Base-by-base conservation (phyloP, 176 grass and related monocot species). In the barley (Hordeum vulgare) region DNA sequence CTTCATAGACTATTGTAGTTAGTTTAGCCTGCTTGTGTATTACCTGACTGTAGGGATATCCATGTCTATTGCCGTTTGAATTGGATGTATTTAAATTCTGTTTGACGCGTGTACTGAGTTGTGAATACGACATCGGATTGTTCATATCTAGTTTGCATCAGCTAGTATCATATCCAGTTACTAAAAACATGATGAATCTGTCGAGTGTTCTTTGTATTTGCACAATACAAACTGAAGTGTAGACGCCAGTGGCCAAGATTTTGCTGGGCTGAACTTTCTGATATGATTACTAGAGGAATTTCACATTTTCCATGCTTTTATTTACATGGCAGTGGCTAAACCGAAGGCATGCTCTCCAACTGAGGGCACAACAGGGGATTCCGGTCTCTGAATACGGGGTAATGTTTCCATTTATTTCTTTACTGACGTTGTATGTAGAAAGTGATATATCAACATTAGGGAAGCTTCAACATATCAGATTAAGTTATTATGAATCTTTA, bases 381-480 rank as follows among this genome's bases (percentile, higher is more conserved):
- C 93, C 96, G 71, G 91, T 96, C 61, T 99, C 96, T 15, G 96
- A 99, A 89, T 99, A 92, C 65, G 93, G 96, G 91, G 96, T 99
- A 86, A 64, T 83, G 14, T 35, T 74, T 86, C 53, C 11, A 7
- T 77, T 62, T 47, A 47, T 87, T 79, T 92, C 20, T 42, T 9
- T 26, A 9, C 17, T 59, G 12, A 31, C 62, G 4, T 47, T 15
- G 13, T 3, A 15, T 15, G 13, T 72, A 72, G n/a, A n/a, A n/a
- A n/a, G n/a, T n/a, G n/a, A n/a, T n/a, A n/a, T n/a, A n/a, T n/a
- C n/a, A n/a, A n/a, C 0, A 10, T 17, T 35, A 77, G 36, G n/a
- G n/a, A 15, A 74, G 61, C 61, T 86, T 34, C 11, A 86, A 36
- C 58, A 4, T 76, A 61, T 64, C 14, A 68, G 53, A 26, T 59